These are phyloP conservation scores for Ceratocystis cacaofunesta DNA, from an alignment of 2,329 filamentous ascomycete species.

Conservation along the genomic window DNA sequence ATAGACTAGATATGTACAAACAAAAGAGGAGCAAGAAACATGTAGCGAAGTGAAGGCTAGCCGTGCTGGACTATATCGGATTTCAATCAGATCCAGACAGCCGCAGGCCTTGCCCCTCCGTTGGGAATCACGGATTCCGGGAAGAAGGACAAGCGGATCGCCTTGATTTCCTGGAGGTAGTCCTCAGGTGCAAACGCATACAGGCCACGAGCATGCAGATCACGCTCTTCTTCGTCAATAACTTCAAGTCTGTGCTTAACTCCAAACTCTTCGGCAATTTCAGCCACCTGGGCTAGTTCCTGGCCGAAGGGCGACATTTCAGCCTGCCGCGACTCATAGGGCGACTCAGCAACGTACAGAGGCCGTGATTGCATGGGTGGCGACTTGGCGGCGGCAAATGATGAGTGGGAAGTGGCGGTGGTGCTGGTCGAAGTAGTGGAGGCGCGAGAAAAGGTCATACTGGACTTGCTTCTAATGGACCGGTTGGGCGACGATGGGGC, in stretches of 20 bases:
- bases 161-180: slow-evolving; percentile 68
- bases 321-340: slow-evolving; percentile 21
- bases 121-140: slow-evolving; percentile 22
- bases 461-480: slow-evolving; percentile 21
- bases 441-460: slow-evolving; percentile 19
- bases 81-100: slow-evolving; percentile 35
- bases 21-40: slow-evolving; percentile 5
- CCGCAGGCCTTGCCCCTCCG: slow-evolving; percentile 19
- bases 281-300: slow-evolving; percentile 82
- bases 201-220: slow-evolving; percentile 55
- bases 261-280: slow-evolving; percentile 79
- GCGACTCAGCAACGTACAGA: slow-evolving; percentile 21
- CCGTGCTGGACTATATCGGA: too few relatives aligned
- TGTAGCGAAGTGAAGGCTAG: too few relatives aligned
- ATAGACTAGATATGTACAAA: slow-evolving; percentile 11
- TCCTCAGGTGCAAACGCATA: slow-evolving; percentile 63
- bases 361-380: slow-evolving; percentile 23
- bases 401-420: slow-evolving; percentile 9
- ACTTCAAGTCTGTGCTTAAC: slow-evolving; percentile 43
- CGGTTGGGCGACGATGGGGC: slow-evolving; percentile 38
- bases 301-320: slow-evolving; percentile 63
- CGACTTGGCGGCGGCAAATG: slow-evolving; percentile 21
- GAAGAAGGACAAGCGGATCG: slow-evolving; percentile 49
- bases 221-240: slow-evolving; percentile 58
- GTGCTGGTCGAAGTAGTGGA: slow-evolving; percentile 18